Percentiles rank a stretch among this genome's conserved stretches.
phyloP scores from a whole-genome alignment of 768 basidiomycete genomes.

The Xanthoconium stramineum region DNA sequence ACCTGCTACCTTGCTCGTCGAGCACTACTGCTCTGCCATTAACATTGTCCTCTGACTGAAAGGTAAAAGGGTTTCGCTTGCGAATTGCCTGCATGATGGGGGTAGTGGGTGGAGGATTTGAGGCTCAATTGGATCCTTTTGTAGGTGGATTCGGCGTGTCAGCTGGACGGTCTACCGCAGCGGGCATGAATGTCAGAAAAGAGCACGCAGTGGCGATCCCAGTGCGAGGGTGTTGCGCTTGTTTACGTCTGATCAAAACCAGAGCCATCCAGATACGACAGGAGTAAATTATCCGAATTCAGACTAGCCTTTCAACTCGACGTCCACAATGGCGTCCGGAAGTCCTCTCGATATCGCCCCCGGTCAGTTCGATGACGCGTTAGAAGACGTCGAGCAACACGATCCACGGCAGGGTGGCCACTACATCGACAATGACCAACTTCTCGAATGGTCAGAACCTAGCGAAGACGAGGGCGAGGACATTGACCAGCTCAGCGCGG shows the following conservation, averaged over 20 bases:
- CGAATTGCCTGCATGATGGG: conserved; percentile 35
- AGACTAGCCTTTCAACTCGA: neutral
- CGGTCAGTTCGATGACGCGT: conserved; percentile 65
- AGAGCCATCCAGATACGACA: too few species aligned
- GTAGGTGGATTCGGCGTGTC: conserved; percentile 1
- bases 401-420: conserved; percentile 30
- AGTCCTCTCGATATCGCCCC: conserved; percentile 32
- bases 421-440: conserved; percentile 43
- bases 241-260: neutral
- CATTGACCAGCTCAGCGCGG: conserved; percentile 39
- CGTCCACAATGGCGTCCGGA: conserved; percentile 18
- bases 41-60: conserved; percentile 30
- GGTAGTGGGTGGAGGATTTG: neutral
- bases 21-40: conserved; percentile 39
- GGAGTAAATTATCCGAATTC: conserved; percentile 14
- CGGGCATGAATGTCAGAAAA: neutral
- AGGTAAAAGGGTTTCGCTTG: conserved; percentile 45
- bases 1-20: conserved; percentile 50
- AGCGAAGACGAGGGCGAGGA: conserved; percentile 25
- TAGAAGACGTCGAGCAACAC: conserved; percentile 28
- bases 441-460: conserved; percentile 30
- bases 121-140: conserved; percentile 1
- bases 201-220: neutral
- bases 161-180: neutral
- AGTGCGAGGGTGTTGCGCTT: neutral